A percentile compares a stretch with the other conserved stretches of the same genome.
Evolutionary conservation across 1,139 yeast genomes (phyloP).

Genomic region (Candida pseudoviswanathii): DNA sequence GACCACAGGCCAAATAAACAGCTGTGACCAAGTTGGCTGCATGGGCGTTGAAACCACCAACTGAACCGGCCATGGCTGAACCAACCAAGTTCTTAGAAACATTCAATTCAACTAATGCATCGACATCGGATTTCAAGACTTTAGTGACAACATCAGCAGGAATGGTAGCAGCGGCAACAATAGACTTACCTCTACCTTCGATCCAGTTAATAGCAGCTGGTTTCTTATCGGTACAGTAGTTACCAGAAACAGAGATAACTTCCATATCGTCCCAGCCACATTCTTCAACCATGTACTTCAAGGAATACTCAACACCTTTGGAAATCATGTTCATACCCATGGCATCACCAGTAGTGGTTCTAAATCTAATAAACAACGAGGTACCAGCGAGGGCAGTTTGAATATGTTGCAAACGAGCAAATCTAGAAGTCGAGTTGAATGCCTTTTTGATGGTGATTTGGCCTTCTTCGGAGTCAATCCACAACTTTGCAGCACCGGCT

Average conservation of each 20-base stretch:
- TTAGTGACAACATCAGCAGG: constrained; percentile 79
- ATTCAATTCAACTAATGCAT: constrained; percentile 88
- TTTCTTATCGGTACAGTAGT: constrained; percentile 96
- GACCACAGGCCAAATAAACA: constrained; percentile 91
- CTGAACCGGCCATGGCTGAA: constrained; percentile 97
- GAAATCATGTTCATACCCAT: constrained; percentile 99
- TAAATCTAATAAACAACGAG: constrained; percentile 81
- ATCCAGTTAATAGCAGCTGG: constrained; percentile 99
- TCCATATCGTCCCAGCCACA: constrained; percentile 95
- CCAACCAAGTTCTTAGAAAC: constrained; percentile 89
- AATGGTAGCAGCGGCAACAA: constrained; percentile 94
- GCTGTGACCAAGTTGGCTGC: constrained; percentile 97
- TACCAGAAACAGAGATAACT: constrained; percentile 91
- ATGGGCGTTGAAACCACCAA: constrained; percentile 98
- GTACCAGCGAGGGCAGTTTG: constrained; percentile 97
- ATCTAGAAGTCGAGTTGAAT: constrained; percentile 94
- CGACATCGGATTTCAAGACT: constrained; percentile 89
- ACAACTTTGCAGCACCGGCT: constrained; percentile 92
- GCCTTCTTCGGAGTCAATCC: constrained; percentile 97
- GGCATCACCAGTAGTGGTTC: constrained; percentile 98
- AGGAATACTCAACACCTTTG: constrained; percentile 90
- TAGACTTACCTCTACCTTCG: constrained; percentile 97
- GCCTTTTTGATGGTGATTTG: constrained; percentile 80
- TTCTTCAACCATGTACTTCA: constrained; percentile 81
- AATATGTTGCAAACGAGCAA: constrained; percentile 89